Evolutionary conservation across 306 rosid species (phyloP).

Genomic region (Cicer pinnatifidum): DNA sequence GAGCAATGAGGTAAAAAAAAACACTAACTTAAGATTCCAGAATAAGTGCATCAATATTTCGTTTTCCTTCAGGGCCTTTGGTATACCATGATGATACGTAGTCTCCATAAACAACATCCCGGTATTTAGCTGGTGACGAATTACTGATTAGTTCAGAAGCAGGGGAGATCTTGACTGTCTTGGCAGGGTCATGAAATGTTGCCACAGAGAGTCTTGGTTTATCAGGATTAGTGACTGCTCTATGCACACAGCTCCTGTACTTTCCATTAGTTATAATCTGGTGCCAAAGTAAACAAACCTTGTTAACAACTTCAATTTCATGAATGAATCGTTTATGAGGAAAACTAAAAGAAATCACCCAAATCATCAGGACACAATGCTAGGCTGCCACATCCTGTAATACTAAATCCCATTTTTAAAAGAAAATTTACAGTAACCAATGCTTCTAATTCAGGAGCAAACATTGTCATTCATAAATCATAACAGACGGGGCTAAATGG

Average conservation of each 20-base stretch:
- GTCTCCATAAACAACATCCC: constrained; percentile 77
- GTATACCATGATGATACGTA: constrained; percentile 77
- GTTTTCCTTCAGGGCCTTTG: constrained; percentile 83
- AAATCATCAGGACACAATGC: constrained; percentile 16
- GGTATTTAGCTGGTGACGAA: constrained; percentile 62
- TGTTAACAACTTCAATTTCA: constrained; percentile 7
- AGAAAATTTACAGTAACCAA: constrained; percentile 1
- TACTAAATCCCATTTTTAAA: constrained; percentile 33
- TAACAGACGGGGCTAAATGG: not conserved
- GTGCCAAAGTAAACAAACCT: constrained; percentile 27
- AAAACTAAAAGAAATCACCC: constrained; percentile 30
- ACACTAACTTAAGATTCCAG: constrained; percentile 47
- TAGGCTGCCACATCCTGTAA: constrained; percentile 17
- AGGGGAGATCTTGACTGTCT: constrained; percentile 65
- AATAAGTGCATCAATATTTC: constrained; percentile 72
- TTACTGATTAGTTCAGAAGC: constrained; percentile 63
- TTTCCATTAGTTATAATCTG: constrained; percentile 88
- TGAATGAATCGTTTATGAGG: constrained; percentile 15
- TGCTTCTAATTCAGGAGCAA: constrained; percentile 4
- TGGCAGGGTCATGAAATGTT: constrained; percentile 90
- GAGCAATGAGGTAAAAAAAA: constrained; percentile 17
- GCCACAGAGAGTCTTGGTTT: constrained; percentile 81
- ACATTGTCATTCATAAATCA: not conserved
- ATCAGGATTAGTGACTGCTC: constrained; percentile 72
- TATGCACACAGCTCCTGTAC: constrained; percentile 75